Percentiles rank a stretch among this genome's conserved stretches.
These are phyloP conservation scores for Solanum bulbocastanum DNA, from an alignment of 257 asterid species.

Conservation along the genomic window DNA sequence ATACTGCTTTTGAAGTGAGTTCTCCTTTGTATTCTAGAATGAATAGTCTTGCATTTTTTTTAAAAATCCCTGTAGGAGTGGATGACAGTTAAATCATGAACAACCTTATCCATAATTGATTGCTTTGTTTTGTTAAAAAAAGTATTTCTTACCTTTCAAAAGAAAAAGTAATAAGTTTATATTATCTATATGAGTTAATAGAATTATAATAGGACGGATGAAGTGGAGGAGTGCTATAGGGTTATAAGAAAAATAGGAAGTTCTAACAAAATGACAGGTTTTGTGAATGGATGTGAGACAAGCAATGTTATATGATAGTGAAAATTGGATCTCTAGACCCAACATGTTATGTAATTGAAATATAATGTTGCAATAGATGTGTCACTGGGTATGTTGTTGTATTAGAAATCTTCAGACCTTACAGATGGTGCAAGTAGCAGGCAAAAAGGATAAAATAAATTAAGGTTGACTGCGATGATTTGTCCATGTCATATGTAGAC, in stretches of 20 bases:
- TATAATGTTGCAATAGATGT: not conserved
- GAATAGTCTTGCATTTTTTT: not conserved
- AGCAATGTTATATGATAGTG: not conserved
- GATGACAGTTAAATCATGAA: not conserved
- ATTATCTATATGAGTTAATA: not conserved
- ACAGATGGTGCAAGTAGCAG: not conserved
- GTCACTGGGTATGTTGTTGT: not conserved
- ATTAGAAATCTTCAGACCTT: not conserved
- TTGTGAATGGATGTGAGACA: not conserved
- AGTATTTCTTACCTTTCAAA: not conserved
- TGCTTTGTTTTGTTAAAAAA: not conserved
- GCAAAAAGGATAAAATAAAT: not conserved
- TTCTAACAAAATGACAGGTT: not conserved
- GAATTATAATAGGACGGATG: not conserved
- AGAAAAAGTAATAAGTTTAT: not conserved
- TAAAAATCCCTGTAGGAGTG: not conserved
- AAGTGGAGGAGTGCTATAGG: not conserved
- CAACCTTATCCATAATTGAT: not conserved
- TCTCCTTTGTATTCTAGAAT: not conserved
- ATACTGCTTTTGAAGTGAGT: conserved; percentile 85
- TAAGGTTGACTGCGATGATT: not conserved
- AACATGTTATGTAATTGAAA: not conserved
- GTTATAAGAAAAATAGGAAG: not conserved
- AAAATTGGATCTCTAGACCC: not conserved
- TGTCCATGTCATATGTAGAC: not conserved